Evolutionary conservation across 2,329 filamentous ascomycete genomes (phyloP).

Genomic region (Magnaporthiopsis rhizophila): DNA sequence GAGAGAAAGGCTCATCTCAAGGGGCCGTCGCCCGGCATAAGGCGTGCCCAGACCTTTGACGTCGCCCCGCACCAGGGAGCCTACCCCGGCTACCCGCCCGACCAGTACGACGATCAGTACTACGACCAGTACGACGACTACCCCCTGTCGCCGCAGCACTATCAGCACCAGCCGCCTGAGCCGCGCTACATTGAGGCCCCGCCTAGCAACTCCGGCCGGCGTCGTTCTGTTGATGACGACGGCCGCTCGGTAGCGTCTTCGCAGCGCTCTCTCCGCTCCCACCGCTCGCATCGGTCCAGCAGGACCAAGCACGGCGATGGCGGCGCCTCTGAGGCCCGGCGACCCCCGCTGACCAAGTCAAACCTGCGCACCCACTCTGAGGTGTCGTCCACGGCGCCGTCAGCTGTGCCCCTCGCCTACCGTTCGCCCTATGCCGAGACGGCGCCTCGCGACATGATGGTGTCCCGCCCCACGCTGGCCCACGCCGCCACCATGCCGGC

Average conservation of each 20-base stretch:
- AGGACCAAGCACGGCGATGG: slow-evolving; percentile 21
- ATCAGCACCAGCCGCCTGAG: slow-evolving; percentile 9
- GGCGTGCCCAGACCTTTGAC: slow-evolving; percentile 54
- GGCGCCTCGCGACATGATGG: slow-evolving; percentile 30
- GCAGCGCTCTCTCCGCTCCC: slow-evolving; percentile 32
- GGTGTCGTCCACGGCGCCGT: slow-evolving; percentile 40
- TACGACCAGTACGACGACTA: slow-evolving; percentile 17
- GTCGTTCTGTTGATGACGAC: slow-evolving; percentile 21
- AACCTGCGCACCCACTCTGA: slow-evolving; percentile 48
- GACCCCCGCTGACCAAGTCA: slow-evolving; percentile 38
- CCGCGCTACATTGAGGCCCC: slow-evolving; percentile 18
- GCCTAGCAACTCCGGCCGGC: slow-evolving; percentile 9
- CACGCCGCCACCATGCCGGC: slow-evolving; percentile 23
- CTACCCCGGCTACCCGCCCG: slow-evolving; percentile 3
- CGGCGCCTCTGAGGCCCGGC: slow-evolving; percentile 16
- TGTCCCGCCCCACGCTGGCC: slow-evolving; percentile 22
- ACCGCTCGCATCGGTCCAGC: slow-evolving; percentile 29
- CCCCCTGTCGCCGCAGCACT: slow-evolving; percentile 9
- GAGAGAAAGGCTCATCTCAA: slow-evolving; percentile 80
- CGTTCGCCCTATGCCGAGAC: slow-evolving; percentile 35
- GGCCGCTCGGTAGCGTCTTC: slow-evolving; percentile 21
- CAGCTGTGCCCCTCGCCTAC: slow-evolving; percentile 29
- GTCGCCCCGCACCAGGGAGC: slow-evolving; percentile 17
- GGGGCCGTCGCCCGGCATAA: slow-evolving; percentile 37
- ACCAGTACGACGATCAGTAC: slow-evolving; percentile 17